Evolutionary conservation across 306 rosid species (phyloP), one percentile per base, ranked within the genome.

Genomic region (Hippophae tibetana): DNA sequence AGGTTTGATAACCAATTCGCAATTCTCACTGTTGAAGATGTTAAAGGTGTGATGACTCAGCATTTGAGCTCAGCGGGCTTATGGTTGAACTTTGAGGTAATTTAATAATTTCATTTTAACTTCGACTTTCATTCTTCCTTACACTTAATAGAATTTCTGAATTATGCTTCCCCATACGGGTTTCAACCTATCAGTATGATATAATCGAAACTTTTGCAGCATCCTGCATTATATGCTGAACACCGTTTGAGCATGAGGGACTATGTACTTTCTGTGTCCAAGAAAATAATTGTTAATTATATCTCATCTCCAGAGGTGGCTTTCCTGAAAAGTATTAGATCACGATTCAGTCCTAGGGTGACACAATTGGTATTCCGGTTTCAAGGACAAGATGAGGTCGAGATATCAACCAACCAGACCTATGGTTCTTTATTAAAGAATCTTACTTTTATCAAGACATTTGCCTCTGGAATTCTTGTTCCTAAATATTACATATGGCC

Each of bases 61-160:
- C 7, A 31, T 58, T 0, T 60, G 1, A 10, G 23, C 8, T 78
- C 78, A 25, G 69, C 67, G 25, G 70, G 74, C 65, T 62, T 86
- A 23, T 93, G 99, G 97, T 68, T 93, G 81, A 88, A 93, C 63
- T 65, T 93, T 82, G 94, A 93, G 94, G 99, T 84, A 69, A 72
- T 47, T 63, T 38, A 60, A 57, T 10, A 13, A 49, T 74, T 23
- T 55, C 26, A 60, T 47, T 46, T 54, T 13, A 52, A 18, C 54
- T 10, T 13, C 27, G 55, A 26, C 7, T 13, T 23, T 45, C 38
- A 9, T 55, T 42, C 11, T 23, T 53, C 2, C 53, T 47, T 43
- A 13, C 6, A 12, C 14, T 49, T 5, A 14, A 27, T 7, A 26
- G 12, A 13, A n/a, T 23, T 42, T 57, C 27, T 62, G 40, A 44